Evolutionary conservation across 1,139 yeast genomes (phyloP).

Genomic region (Debaryomycetaceae sp.): DNA sequence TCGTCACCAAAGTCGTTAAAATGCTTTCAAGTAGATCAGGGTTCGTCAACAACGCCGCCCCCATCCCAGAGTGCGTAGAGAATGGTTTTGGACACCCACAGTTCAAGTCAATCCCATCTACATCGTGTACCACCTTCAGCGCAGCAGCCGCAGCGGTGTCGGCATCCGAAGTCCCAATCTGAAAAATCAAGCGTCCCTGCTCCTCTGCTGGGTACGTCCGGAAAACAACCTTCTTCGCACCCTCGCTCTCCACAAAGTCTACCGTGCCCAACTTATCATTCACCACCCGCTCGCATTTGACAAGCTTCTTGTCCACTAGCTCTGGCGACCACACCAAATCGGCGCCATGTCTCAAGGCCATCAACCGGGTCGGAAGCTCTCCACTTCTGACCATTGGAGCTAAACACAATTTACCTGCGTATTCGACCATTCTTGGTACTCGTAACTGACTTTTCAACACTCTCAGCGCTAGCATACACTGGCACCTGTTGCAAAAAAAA

Average conservation of each 20-base stretch:
- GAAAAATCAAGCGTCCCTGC: constrained; percentile 68
- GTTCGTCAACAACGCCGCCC: constrained; percentile 82
- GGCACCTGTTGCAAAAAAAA: too few relatives aligned
- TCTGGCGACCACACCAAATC: constrained; percentile 97
- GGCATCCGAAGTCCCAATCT: constrained; percentile 84
- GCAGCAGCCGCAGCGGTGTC: constrained; percentile 89
- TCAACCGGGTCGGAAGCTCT: constrained; percentile 81
- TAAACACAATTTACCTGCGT: constrained; percentile 66
- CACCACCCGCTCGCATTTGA: constrained; percentile 62
- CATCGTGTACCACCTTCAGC: constrained; percentile 72
- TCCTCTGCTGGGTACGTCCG: constrained; percentile 69
- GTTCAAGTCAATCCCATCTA: constrained; percentile 88
- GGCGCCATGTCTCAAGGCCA: constrained; percentile 81
- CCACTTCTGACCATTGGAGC: constrained; percentile 98
- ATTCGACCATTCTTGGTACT: constrained; percentile 16
- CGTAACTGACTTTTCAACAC: not conserved
- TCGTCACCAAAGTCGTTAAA: constrained; percentile 59
- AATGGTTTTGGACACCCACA: constrained; percentile 96
- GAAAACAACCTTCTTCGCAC: constrained; percentile 49
- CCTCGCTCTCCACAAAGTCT: constrained; percentile 48
- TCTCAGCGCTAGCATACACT: too few relatives aligned
- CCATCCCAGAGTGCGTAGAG: constrained; percentile 92
- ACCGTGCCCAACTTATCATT: constrained; percentile 56
- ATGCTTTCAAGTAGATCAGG: constrained; percentile 78
- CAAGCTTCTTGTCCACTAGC: constrained; percentile 78